A percentile compares a stretch with the other conserved stretches of the same genome.
Evolutionary conservation across 2,329 filamentous ascomycete species (phyloP).

Genomic region (Akanthomyces dipterigenus): DNA sequence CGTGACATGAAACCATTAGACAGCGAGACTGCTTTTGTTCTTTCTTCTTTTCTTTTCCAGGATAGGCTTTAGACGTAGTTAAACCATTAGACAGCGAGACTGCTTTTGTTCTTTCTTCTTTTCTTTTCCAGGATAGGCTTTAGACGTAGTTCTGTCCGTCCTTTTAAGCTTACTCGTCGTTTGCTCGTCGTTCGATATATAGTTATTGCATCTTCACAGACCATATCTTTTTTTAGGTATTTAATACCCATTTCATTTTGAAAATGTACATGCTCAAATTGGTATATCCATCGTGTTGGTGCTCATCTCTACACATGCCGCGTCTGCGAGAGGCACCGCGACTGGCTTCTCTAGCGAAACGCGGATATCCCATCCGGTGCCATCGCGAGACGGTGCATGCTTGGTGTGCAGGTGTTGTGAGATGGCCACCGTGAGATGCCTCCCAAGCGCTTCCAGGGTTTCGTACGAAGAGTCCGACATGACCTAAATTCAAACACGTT

Average conservation of each 20-base stretch:
- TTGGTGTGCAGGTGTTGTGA: slow-evolving; percentile 34
- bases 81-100: slow-evolving; percentile 11
- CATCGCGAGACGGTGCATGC: slow-evolving; percentile 12
- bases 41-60: not conserved
- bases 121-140: not conserved
- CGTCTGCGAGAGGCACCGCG: slow-evolving; percentile 66
- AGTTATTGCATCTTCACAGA: not conserved
- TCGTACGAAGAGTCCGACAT: slow-evolving; percentile 53
- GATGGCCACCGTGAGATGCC: slow-evolving; percentile 39
- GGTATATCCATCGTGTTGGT: slow-evolving; percentile 18
- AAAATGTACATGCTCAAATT: not conserved
- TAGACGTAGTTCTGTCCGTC: not conserved
- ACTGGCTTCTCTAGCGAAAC: slow-evolving; percentile 65
- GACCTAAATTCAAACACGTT: not conserved
- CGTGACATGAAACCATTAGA: slow-evolving; percentile 12
- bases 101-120: not conserved
- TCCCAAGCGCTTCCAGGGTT: slow-evolving; percentile 56
- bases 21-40: slow-evolving; percentile 7
- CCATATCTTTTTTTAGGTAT: not conserved
- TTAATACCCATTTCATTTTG: not conserved
- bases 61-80: not conserved
- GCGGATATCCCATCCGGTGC: slow-evolving; percentile 43
- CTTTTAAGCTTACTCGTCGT: not conserved
- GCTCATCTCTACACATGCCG: slow-evolving; percentile 54
- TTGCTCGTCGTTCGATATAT: not conserved